Evolutionary conservation across 176 grass and related monocot species (phyloP).

Genomic region (Hordeum marinum): DNA sequence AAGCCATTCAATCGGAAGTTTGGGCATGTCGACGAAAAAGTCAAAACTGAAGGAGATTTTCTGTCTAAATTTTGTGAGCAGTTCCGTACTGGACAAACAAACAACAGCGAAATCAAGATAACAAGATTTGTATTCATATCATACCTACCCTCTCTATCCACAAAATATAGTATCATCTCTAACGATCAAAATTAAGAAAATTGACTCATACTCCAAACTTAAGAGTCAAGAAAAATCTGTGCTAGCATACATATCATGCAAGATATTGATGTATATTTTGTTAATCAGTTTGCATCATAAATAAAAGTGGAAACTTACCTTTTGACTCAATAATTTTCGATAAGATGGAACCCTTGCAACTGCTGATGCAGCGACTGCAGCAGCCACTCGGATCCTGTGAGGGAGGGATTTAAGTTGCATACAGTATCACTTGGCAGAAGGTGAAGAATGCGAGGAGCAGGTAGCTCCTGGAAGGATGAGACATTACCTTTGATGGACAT

Average conservation of each 20-base stretch:
- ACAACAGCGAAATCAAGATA: background rate
- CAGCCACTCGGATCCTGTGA: constrained; percentile 86
- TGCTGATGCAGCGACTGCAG: constrained; percentile 85
- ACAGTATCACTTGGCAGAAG: constrained; percentile 8
- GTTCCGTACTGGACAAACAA: background rate
- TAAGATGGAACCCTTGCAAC: constrained; percentile 89
- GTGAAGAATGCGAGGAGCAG: constrained; percentile 14
- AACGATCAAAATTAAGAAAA: background rate
- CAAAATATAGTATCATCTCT: background rate
- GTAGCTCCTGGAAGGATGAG: background rate
- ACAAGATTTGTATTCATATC: background rate
- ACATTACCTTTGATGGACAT: constrained; percentile 96
- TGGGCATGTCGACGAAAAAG: background rate
- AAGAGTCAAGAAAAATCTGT: background rate
- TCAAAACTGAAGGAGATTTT: constrained; percentile 13
- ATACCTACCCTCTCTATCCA: background rate
- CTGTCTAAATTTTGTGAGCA: background rate
- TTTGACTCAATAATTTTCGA: constrained; percentile 73
- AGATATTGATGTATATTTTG: background rate
- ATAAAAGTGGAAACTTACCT: constrained; percentile 44
- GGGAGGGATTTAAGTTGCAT: constrained; percentile 16
- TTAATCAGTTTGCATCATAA: background rate
- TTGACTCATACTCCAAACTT: background rate
- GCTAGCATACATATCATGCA: background rate
- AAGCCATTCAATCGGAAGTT: background rate